Conservation (phyloP, 129 eudicot species). For the Arctium lappa region DNA sequence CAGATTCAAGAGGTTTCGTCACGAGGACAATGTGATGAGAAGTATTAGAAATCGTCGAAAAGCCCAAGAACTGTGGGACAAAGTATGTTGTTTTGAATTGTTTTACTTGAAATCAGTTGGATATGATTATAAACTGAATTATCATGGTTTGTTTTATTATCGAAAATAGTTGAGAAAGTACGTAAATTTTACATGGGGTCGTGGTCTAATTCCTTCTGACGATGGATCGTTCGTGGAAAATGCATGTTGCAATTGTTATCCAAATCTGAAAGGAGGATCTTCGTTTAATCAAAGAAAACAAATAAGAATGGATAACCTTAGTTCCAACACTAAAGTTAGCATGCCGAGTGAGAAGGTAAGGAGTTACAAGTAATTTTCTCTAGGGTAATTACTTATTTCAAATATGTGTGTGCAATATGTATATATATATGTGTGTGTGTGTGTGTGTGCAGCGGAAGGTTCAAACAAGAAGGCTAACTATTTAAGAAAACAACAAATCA, state of each 20-base stretch:
- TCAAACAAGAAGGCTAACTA: no score
- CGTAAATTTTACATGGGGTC: constrained; percentile 75
- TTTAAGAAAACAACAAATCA: no score
- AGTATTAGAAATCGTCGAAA: constrained; percentile 62
- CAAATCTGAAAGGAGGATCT: constrained; percentile 32
- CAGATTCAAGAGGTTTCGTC: constrained; percentile 75
- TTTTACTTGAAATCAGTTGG: background rate
- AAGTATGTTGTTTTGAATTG: constrained; percentile 35
- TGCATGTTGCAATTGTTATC: constrained; percentile 42
- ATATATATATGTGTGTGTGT: no score
- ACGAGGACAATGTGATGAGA: constrained; percentile 66
- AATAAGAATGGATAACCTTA: constrained; percentile 33
- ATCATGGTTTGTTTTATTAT: background rate
- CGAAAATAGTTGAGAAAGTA: constrained; percentile 70
- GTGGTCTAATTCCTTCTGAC: constrained; percentile 46
- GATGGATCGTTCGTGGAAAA: constrained; percentile 15
- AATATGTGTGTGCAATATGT: background rate
- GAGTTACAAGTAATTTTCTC: background rate
- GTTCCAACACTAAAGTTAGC: constrained; percentile 42
- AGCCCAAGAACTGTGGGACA: constrained; percentile 78
- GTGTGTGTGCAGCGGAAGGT: no score
- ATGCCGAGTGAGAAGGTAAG: constrained; percentile 45
- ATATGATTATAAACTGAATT: background rate
- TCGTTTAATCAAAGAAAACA: constrained; percentile 32
- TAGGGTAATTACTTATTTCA: background rate